A percentile compares a stretch with the other conserved stretches of the same genome.
Evolutionary conservation across 129 eudicot species (phyloP).

Genomic region (Ambrosia trifida): DNA sequence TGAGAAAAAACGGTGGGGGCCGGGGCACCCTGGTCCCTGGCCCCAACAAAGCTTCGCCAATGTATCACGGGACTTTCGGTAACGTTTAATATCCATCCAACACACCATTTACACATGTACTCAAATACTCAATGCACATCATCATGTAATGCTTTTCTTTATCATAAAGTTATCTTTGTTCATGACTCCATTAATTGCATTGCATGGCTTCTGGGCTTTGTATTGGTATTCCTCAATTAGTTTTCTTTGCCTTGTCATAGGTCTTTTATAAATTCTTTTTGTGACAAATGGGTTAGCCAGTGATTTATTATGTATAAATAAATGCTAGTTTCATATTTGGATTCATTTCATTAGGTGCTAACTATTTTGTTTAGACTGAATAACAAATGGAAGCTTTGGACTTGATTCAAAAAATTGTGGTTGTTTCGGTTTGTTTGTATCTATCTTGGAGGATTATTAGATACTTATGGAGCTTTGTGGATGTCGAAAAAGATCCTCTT

Average conservation of each 20-base stretch:
- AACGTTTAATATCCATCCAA: constrained; percentile 32
- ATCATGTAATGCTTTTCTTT: constrained; percentile 29
- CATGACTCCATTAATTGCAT: constrained; percentile 34
- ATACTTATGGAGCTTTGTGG: constrained; percentile 69
- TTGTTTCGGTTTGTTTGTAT: constrained; percentile 49
- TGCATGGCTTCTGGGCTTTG: constrained; percentile 45
- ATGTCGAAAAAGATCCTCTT: constrained; percentile 70
- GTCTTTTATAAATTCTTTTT: constrained; percentile 31
- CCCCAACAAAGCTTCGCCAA: too few species aligned
- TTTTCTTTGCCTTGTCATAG: constrained; percentile 41
- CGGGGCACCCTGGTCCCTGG: too few species aligned
- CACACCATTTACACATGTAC: not conserved
- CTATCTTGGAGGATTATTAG: constrained; percentile 65
- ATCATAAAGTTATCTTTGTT: constrained; percentile 22
- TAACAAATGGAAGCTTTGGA: constrained; percentile 49
- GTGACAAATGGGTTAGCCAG: constrained; percentile 15
- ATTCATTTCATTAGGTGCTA: not conserved
- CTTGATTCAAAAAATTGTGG: constrained; percentile 52
- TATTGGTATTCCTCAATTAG: constrained; percentile 26
- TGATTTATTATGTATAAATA: constrained; percentile 27
- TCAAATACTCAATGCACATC: not conserved
- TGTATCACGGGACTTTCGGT: constrained; percentile 49
- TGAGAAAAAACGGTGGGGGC: too few species aligned
- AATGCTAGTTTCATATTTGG: constrained; percentile 11
- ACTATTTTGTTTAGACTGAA: constrained; percentile 1